Evolutionary conservation across 2,329 filamentous ascomycete genomes (phyloP).

Genomic region (Phialophora expanda): DNA sequence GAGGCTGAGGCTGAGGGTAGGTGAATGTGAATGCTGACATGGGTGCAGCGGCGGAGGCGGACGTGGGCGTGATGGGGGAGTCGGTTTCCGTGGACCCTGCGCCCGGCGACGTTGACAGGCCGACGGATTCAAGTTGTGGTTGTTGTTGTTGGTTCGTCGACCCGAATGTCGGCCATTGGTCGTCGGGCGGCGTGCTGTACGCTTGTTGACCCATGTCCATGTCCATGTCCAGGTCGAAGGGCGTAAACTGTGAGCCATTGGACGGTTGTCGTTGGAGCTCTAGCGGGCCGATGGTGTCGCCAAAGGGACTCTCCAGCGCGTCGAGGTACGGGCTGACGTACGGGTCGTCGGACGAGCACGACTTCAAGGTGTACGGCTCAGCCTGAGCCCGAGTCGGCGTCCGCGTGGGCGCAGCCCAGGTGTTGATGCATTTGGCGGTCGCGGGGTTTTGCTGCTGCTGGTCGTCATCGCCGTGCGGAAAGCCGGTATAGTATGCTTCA

Average conservation of each 20-base stretch:
- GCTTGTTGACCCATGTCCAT: neutral
- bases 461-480: constrained; percentile 4
- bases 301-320: constrained; percentile 3
- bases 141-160: too few relatives aligned
- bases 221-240: neutral
- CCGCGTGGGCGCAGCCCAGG: neutral
- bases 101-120: neutral
- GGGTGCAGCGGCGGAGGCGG: neutral
- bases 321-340: constrained; percentile 17
- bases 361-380: neutral
- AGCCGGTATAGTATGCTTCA: constrained; percentile 6
- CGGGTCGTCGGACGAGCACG: neutral
- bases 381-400: neutral
- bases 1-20: neutral
- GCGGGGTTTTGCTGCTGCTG: neutral
- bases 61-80: neutral
- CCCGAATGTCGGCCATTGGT: neutral
- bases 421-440: neutral
- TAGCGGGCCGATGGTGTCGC: constrained; percentile 1
- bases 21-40: neutral
- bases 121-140: neutral
- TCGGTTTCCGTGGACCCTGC: neutral
- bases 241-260: neutral
- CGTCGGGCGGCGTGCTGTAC: neutral
- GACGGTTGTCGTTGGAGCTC: neutral